Evolutionary conservation across 2,329 filamentous ascomycete genomes (phyloP).

Genomic region (Scortechinia acanthostroma): DNA sequence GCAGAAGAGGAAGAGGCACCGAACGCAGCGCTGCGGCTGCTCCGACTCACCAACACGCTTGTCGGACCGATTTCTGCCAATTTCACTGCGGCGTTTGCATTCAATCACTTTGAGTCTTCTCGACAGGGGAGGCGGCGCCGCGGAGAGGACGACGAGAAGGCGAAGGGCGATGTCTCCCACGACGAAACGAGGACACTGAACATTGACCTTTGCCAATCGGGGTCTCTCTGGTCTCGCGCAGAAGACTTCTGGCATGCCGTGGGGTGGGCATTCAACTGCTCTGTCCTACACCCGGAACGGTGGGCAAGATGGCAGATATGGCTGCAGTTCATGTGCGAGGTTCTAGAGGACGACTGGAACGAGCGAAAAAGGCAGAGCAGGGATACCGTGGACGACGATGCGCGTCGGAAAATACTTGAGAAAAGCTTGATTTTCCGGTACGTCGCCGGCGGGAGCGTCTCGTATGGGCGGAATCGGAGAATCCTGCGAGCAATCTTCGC

Average conservation of each 20-base stretch:
- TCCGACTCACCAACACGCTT: constrained; percentile 40
- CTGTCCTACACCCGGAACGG: constrained; percentile 42
- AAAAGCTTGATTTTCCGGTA: neutral
- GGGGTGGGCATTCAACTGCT: constrained; percentile 69
- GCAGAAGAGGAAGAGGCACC: constrained; percentile 41
- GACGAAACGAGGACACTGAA: constrained; percentile 35
- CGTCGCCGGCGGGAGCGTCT: neutral
- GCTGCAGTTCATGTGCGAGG: constrained; percentile 54
- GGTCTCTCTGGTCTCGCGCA: constrained; percentile 36
- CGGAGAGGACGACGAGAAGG: constrained; percentile 11
- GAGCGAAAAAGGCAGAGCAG: constrained; percentile 25
- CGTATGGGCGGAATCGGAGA: constrained; percentile 10
- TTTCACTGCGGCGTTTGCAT: constrained; percentile 45
- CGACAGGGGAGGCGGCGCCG: constrained; percentile 7
- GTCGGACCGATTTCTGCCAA: constrained; percentile 40
- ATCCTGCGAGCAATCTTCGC: constrained; percentile 42
- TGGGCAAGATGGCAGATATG: constrained; percentile 60
- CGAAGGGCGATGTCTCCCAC: constrained; percentile 31
- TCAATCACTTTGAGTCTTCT: constrained; percentile 19
- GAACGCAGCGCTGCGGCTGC: constrained; percentile 42
- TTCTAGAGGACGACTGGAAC: constrained; percentile 49
- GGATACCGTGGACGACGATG: too few relatives aligned
- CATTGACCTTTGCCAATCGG: neutral
- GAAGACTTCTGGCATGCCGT: constrained; percentile 66
- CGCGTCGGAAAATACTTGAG: too few relatives aligned